phyloP scores from a whole-genome alignment of 306 rosid species.

The Cucurbita maxima region DNA sequence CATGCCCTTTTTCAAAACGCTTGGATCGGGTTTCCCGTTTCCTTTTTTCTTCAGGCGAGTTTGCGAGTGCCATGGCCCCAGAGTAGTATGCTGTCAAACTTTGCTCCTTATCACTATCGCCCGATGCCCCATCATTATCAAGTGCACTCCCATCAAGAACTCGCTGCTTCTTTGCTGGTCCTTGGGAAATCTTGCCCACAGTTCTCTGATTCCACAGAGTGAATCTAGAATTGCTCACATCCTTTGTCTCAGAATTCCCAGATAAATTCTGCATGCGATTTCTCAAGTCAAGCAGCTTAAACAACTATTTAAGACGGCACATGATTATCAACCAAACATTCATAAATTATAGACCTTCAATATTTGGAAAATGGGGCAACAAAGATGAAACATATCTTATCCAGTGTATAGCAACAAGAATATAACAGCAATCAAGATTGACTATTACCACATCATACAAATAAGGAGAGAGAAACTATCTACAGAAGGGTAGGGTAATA shows the following conservation, averaged over 20 bases:
- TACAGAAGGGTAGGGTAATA: not conserved
- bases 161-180: constrained; percentile 71
- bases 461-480: not conserved
- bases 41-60: constrained; percentile 79
- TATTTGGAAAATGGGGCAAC: not conserved
- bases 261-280: constrained; percentile 33
- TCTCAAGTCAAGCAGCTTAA: not conserved
- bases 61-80: constrained; percentile 54
- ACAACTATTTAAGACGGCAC: not conserved
- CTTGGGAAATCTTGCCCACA: constrained; percentile 35
- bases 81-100: constrained; percentile 51
- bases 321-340: not conserved
- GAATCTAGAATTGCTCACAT: constrained; percentile 33
- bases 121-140: constrained; percentile 64
- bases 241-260: constrained; percentile 45
- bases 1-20: constrained; percentile 82
- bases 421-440: not conserved
- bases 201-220: constrained; percentile 40
- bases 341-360: not conserved
- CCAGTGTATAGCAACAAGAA: not conserved
- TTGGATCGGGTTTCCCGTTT: constrained; percentile 87
- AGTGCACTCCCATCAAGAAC: constrained; percentile 31
- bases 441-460: not conserved
- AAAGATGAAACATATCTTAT: not conserved
- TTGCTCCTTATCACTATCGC: constrained; percentile 87